Evolutionary conservation across 2,329 filamentous ascomycete genomes (phyloP).

Genomic region (Ophiostoma himal-ulmi): DNA sequence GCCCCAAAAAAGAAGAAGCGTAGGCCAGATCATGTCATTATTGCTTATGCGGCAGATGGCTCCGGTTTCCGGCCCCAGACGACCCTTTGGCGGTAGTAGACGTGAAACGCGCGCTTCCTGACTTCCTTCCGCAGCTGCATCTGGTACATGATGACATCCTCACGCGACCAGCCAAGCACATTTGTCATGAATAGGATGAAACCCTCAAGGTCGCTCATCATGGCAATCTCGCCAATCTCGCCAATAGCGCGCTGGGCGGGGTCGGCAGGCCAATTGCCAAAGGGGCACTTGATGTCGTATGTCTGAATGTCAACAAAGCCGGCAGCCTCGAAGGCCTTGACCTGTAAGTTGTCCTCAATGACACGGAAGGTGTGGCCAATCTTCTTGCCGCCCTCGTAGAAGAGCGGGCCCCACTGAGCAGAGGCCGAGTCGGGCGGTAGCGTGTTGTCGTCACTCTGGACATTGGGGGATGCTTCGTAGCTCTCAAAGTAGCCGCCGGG

Average conservation of each 20-base stretch:
- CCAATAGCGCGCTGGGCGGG: slow-evolving; percentile 30
- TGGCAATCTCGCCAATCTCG: slow-evolving; percentile 21
- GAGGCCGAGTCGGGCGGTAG: slow-evolving; percentile 26
- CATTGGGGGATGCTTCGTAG: slow-evolving; percentile 25
- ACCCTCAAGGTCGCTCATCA: slow-evolving; percentile 25
- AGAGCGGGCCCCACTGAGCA: slow-evolving; percentile 28
- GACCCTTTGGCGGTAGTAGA: slow-evolving; percentile 21
- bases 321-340: slow-evolving; percentile 46
- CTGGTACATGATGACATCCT: slow-evolving; percentile 24
- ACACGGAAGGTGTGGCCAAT: slow-evolving; percentile 43
- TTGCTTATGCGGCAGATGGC: not conserved
- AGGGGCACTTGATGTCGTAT: slow-evolving; percentile 39
- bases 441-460: slow-evolving; percentile 27
- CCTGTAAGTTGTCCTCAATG: slow-evolving; percentile 48
- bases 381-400: slow-evolving; percentile 40
- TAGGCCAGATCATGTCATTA: not conserved
- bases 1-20: not conserved
- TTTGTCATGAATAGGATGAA: slow-evolving; percentile 25
- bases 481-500: slow-evolving; percentile 46
- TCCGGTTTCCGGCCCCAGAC: slow-evolving; percentile 25
- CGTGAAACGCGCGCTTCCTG: slow-evolving; percentile 21
- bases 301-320: slow-evolving; percentile 54
- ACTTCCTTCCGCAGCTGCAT: slow-evolving; percentile 25
- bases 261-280: slow-evolving; percentile 35
- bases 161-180: slow-evolving; percentile 25